Base-by-base conservation (phyloP, 23 red algal species). In the Gracilaria vermiculophylla region DNA sequence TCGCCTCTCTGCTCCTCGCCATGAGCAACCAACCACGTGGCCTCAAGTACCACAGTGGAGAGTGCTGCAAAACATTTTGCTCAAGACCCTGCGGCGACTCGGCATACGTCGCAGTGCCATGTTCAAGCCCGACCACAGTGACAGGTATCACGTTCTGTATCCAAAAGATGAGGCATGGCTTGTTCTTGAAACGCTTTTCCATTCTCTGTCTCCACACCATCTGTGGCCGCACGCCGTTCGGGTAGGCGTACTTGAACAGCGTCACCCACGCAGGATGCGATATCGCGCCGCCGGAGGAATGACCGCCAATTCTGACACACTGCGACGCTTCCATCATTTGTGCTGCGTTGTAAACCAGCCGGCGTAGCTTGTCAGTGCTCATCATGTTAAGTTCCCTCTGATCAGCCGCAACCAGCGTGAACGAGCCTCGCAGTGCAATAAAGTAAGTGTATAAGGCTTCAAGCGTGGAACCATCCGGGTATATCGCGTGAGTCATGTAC, bases 211-310 rank as follows among this genome's bases (percentile, higher is more conserved):
- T n/a, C n/a, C n/a, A n/a, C n/a, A n/a, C n/a, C n/a, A n/a, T n/a
- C n/a, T n/a, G n/a, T n/a, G 86, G 42, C 35, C 79, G 53, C 24
- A 73, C 53, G 3, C 86, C 75, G 23, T 90, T 35, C 15, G 86
- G 86, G 41, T 90, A 90, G n/a, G 75, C 86, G 9, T 80, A 90
- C 62, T 69, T 40, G 48, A 80, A 80, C 56, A 90, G 53, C 8
- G 75, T 54, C 10, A 62, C 53, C 47, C 57, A 71, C 12, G 86
- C 47, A 1, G 71, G 75, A 35, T 90, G 80, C 32, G 43, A 49
- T 14, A 80, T 51, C 7, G 72, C 86, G 17, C 86, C 86, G 10
- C 86, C 86, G 32, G 60, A 62, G 14, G 73, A 53, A 47, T 90
- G 86, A 20, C 86, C 86, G 27, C 79, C 75, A 55, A 90, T 49